Evolutionary conservation across 1,139 yeast genomes (phyloP), one percentile per base, ranked within the genome.

Genomic region (Geotrichum cucujoidarum): DNA sequence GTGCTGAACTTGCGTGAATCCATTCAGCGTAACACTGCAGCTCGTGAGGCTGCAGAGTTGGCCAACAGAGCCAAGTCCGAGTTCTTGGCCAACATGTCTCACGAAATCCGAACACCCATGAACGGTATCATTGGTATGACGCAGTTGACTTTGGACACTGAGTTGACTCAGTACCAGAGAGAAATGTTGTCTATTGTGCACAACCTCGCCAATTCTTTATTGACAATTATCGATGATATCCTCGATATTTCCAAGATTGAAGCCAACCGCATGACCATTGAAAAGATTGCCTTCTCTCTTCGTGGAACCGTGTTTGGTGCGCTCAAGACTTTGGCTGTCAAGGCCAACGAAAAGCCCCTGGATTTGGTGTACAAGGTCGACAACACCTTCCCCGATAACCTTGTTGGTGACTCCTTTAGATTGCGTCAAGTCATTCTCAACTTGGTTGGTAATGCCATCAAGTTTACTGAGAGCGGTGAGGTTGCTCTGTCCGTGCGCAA

Each of bases 51-150:
- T 33, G 95, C 95, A 38, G 95, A 87, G 62, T 73, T 85, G 61
- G 95, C 95, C 8, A 87, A 87, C 64, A 76, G 86, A 59, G 89
- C 95, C n/a, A 87, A 87, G 66, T 85, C 95, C 4, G 95, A 87
- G 65, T 87, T 87, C 63, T 74, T 87, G 68, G 95, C 95, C 33
- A 87, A 87, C 60, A 87, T 87, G 81, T 86, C 95, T 3, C 95
- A 87, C 69, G 95, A 87, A 67, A 84, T 87, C 60, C 75, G 95
- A 66, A 87, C 95, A 4, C 95, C 95, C 21, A 83, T 87, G 77
- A 87, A 87, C 64, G 95, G 95, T 71, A 87, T 87, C 45, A 83
- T 87, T 60, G 95, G 95, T 61, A 87, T 87, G 92, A 87, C 95
- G 1, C 95, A 87, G 65, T 71, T 87, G 57, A 84, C 95, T 0